Evolutionary conservation across 441 rosid genomes (phyloP), one percentile per base, ranked within the genome.

Genomic region (Capsella rubella): DNA sequence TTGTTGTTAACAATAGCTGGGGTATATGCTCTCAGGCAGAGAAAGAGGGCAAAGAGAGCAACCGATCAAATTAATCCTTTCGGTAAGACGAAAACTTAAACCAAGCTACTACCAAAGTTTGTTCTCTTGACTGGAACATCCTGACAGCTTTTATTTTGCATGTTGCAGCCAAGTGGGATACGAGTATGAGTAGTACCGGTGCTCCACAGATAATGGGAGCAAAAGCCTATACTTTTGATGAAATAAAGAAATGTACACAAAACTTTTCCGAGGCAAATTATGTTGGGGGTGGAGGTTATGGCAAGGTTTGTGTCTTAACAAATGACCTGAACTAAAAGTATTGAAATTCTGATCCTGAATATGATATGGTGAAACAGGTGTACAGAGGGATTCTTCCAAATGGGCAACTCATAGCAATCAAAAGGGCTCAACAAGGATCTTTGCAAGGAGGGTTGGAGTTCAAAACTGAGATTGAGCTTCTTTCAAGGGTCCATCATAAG

Each of bases 401-500:
- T 18, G 88, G 92, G 13, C 73, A 84, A 64, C 71, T 90, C 29
- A 58, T 90, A 52, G 97, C 95, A 50, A 84, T 92, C 47, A 90
- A 89, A 86, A 82, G 97, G 78, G 91, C 97, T 69, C 87, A 88
- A 77, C 90, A 85, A 75, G 96, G 87, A 71, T 92, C 98, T 18
- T 72, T 87, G 85, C 99, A 95, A 78, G 97, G 98, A 34, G 98
- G 88, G 29, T 31, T 78, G 6, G 97, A 92, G 81, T 92, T 94
- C 81, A 94, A 94, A 80, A 92, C 85, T 42, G 99, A 94, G 86
- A 87, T 92, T 13, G 97, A 94, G 71, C 94, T 92, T 77, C 88
- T 94, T 12, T 94, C 99, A 18, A 85, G 99, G 71, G 97, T 92
- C 76, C 97, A 92, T 79, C 99, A 92, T 62, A 94, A 86, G 79